These are phyloP conservation scores for Gentiana straminea DNA, from an alignment of 257 asterid genomes.

Conservation along the genomic window DNA sequence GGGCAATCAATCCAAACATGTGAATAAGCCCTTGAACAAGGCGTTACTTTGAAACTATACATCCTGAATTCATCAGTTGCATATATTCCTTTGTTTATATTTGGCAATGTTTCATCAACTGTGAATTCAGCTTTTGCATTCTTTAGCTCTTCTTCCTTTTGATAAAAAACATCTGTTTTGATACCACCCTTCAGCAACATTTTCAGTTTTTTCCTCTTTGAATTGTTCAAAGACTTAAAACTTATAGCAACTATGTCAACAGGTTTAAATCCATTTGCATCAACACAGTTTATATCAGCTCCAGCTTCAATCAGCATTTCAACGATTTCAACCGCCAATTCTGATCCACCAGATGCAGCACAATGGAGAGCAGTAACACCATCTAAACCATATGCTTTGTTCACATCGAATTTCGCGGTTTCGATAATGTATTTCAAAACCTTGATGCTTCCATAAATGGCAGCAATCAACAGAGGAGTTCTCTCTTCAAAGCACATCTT, in stretches of 20 bases:
- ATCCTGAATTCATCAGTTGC: constrained; percentile 41
- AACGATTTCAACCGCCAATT: constrained; percentile 36
- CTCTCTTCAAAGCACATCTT: no score
- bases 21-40: constrained; percentile 47
- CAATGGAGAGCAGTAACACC: no score
- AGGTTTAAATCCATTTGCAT: no score
- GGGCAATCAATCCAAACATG: constrained; percentile 59
- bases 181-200: constrained; percentile 45
- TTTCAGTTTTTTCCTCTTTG: constrained; percentile 39
- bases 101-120: constrained; percentile 21
- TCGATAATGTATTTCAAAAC: constrained; percentile 44
- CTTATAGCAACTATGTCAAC: constrained; percentile 32
- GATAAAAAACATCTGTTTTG: constrained; percentile 10
- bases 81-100: constrained; percentile 35
- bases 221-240: constrained; percentile 22
- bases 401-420: constrained; percentile 2
- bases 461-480: no score
- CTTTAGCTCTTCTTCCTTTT: constrained; percentile 25
- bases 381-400: no score
- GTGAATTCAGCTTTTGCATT: constrained; percentile 1
- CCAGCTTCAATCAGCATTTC: neutral
- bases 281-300: no score
- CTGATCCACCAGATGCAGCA: constrained; percentile 33
- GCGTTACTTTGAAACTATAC: constrained; percentile 13
- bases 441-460: constrained; percentile 4